Evolutionary conservation across 2,329 filamentous ascomycete genomes (phyloP), one percentile per base, ranked within the genome.

Genomic region (Colletotrichum gigasporum): DNA sequence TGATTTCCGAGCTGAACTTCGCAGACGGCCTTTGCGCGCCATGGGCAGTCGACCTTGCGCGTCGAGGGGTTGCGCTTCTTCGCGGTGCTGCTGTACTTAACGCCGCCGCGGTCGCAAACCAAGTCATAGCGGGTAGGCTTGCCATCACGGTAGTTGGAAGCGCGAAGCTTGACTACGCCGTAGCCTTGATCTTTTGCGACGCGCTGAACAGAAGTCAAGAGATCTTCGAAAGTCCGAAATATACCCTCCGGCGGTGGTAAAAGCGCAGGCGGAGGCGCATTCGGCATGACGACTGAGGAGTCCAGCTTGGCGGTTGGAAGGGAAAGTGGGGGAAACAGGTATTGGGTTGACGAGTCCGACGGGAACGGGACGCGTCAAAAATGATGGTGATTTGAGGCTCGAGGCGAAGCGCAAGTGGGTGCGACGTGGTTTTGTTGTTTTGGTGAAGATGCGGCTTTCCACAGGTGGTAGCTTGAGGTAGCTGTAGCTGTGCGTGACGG

Each of bases 61-160:
- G 86, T 89, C 56, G 85, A 87, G 1, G 86, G 86, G 69, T 87
- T 88, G 60, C 86, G 83, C 78, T 88, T 89, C 80, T 88, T 88
- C 7, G 86, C 86, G 2, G 86, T 89, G 75, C 86, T 88, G 77
- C 80, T 87, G 76, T 89, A 89, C 75, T 88, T 89, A 72, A 89
- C 86, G 65, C 86, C 86, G 56, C 86, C 86, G 39, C 86, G 85
- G 68, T 89, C 86, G 75, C 86, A 89, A 32, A 89, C 86, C 10
- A 89, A 79, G 67, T 89, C 86, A 74, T 88, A 89, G 14, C 86
- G 83, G 18, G 86, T 88, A 1, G 86, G 85, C 69, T 88, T 88
- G 64, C 85, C 83, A 56, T 89, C 86, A 44, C 86, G 85, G 69
- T 89, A 89, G 75, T 89, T 89, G 70, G 85, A 88, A 5, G 86